These are phyloP conservation scores for Gautieria morchelliformis DNA, from an alignment of 768 basidiomycete genomes.

Conservation along the genomic window DNA sequence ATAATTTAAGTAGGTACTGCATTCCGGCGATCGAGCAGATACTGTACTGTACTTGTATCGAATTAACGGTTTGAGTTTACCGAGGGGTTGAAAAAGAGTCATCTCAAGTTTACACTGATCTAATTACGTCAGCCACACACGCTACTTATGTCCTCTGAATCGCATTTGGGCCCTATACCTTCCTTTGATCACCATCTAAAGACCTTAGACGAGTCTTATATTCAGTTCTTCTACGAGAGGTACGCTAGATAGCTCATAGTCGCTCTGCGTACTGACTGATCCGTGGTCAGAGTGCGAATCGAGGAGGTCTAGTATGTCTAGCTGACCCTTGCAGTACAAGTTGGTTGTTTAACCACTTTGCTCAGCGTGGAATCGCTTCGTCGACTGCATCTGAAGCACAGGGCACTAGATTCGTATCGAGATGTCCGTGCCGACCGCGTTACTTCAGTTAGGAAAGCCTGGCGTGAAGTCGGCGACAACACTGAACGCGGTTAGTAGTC, in stretches of 20 bases:
- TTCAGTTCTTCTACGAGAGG: slow-evolving; percentile 11
- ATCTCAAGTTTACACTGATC: too few species aligned
- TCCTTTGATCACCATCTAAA: slow-evolving; percentile 1
- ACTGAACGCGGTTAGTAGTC: slow-evolving; percentile 56
- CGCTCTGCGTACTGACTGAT: neutral
- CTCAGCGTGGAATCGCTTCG: slow-evolving; percentile 63
- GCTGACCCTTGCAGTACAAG: neutral
- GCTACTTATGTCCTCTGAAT: slow-evolving; percentile 1
- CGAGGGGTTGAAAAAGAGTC: too few species aligned
- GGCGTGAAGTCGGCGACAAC: slow-evolving; percentile 80
- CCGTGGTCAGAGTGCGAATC: slow-evolving; percentile 52
- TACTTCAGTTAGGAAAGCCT: slow-evolving; percentile 54
- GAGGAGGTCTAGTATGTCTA: slow-evolving; percentile 73
- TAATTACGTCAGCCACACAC: neutral
- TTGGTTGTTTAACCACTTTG: neutral
- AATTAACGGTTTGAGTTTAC: too few species aligned
- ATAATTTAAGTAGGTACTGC: too few species aligned
- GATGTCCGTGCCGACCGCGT: slow-evolving; percentile 63
- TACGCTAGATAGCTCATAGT: neutral
- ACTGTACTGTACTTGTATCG: too few species aligned
- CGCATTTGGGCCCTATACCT: neutral
- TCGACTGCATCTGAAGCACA: slow-evolving; percentile 63
- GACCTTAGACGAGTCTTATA: slow-evolving; percentile 6
- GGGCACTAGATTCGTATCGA: slow-evolving; percentile 56
- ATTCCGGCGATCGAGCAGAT: too few species aligned